Evolutionary conservation across 768 basidiomycete species (phyloP).

Genomic region (Boletus bicolor): DNA sequence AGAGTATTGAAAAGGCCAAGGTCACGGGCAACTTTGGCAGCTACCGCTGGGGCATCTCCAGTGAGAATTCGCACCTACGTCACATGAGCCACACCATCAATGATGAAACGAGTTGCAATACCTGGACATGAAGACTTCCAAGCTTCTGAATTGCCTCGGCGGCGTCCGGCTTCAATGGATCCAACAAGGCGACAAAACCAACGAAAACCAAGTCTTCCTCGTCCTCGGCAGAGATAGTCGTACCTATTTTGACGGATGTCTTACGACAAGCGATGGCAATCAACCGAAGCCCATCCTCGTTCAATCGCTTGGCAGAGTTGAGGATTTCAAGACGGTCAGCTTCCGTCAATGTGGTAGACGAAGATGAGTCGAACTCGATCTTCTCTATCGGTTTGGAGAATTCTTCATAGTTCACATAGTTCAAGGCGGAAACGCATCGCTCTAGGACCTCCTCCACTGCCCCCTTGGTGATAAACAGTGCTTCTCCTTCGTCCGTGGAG

Average conservation of each 20-base stretch:
- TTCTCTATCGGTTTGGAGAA: conserved; percentile 7
- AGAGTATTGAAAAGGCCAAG: conserved; percentile 29
- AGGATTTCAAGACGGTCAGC: conserved; percentile 23
- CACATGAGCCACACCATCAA: background rate
- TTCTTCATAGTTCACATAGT: conserved; percentile 16
- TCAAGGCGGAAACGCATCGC: conserved; percentile 24
- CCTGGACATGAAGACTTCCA: conserved; percentile 30
- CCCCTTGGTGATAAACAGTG: conserved; percentile 29
- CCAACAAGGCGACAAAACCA: conserved; percentile 30
- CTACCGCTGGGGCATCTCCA: conserved; percentile 34
- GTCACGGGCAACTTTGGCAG: conserved; percentile 37
- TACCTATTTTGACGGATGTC: conserved; percentile 13
- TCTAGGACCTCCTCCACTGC: conserved; percentile 34
- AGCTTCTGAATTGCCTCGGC: conserved; percentile 30
- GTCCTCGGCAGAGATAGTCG: conserved; percentile 20
- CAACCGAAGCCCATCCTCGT: conserved; percentile 32
- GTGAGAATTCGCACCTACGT: conserved; percentile 35
- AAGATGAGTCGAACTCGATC: conserved; percentile 19
- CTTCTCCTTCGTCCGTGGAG: conserved; percentile 13
- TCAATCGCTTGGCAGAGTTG: conserved; percentile 25
- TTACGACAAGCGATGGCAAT: conserved; percentile 29
- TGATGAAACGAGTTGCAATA: conserved; percentile 5
- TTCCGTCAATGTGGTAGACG: conserved; percentile 16
- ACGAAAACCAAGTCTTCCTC: conserved; percentile 30
- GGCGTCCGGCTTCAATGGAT: conserved; percentile 32